These are phyloP conservation scores for Apiotrichum porosum DNA, from an alignment of 1,284 basidiomycete species.

Conservation along the genomic window DNA sequence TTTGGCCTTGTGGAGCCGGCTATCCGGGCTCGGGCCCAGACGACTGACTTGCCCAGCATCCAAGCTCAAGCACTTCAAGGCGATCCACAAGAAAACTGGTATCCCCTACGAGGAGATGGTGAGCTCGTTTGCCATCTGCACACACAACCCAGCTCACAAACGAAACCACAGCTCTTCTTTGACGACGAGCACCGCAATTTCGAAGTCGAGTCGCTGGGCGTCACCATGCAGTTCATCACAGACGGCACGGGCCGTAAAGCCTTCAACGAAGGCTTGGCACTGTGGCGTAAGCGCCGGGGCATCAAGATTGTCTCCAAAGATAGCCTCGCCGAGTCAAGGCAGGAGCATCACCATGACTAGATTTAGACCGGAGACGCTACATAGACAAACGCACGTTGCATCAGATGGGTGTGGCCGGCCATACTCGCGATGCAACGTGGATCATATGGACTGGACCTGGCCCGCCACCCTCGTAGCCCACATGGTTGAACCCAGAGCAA, in stretches of 20 bases:
- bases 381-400: too few relatives aligned
- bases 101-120: slow-evolving; percentile 83
- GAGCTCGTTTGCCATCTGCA: slow-evolving; percentile 11
- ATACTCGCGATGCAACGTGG: too few relatives aligned
- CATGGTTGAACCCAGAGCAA: too few relatives aligned
- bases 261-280: slow-evolving; percentile 27
- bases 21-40: too few relatives aligned
- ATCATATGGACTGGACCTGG: too few relatives aligned
- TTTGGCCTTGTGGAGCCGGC: neutral
- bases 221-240: slow-evolving; percentile 58
- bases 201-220: slow-evolving; percentile 67
- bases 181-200: slow-evolving; percentile 73
- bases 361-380: too few relatives aligned
- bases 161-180: slow-evolving; percentile 61
- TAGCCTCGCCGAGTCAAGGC: too few relatives aligned
- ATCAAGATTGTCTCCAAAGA: slow-evolving; percentile 7
- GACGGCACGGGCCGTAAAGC: slow-evolving; percentile 32
- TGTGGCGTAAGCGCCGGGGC: slow-evolving; percentile 31
- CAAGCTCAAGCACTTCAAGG: slow-evolving; percentile 73
- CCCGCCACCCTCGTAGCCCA: too few relatives aligned
- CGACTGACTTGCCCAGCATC: slow-evolving; percentile 56
- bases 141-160: too few relatives aligned
- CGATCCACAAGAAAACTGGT: slow-evolving; percentile 68
- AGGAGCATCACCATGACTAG: too few relatives aligned
- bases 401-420: too few relatives aligned